Conservation (phyloP, 768 basidiomycete species). For the Strobilomyces dryophilus region DNA sequence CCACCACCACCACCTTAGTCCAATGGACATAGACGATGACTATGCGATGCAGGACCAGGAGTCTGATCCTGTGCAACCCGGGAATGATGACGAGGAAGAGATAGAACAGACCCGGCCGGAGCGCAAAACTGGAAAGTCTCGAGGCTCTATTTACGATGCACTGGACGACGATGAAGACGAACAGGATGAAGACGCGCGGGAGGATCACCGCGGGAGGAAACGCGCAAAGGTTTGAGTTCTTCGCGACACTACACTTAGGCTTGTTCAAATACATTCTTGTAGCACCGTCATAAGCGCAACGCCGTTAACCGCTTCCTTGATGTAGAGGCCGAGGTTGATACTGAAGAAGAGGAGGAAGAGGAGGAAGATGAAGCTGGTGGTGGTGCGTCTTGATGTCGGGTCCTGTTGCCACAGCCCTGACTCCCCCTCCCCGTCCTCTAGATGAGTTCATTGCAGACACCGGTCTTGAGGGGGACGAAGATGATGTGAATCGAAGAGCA, state of each 20-base stretch:
- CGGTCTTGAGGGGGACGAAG: conserved; percentile 64
- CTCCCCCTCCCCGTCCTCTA: conserved; percentile 29
- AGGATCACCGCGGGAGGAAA: conserved; percentile 52
- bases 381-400: conserved; percentile 31
- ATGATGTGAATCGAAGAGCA: conserved; percentile 44
- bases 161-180: conserved; percentile 38
- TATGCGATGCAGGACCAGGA: conserved; percentile 26
- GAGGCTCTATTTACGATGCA: conserved; percentile 33
- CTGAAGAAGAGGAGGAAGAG: conserved; percentile 94
- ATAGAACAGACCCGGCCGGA: conserved; percentile 22
- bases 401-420: conserved; percentile 9
- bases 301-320: conserved; percentile 84
- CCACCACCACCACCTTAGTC: conserved; percentile 26
- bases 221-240: conserved; percentile 51
- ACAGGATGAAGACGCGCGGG: conserved; percentile 57
- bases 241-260: not conserved
- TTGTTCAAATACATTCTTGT: conserved; percentile 5
- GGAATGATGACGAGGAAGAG: conserved; percentile 40
- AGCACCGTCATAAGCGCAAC: conserved; percentile 65
- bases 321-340: conserved; percentile 93
- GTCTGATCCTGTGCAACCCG: conserved; percentile 26
- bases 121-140: conserved; percentile 21
- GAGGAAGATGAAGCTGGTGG: conserved; percentile 73
- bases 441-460: conserved; percentile 68
- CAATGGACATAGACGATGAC: conserved; percentile 35